phyloP scores from a whole-genome alignment of 2,329 filamentous ascomycete species.

The Mycosphaerella sp. region DNA sequence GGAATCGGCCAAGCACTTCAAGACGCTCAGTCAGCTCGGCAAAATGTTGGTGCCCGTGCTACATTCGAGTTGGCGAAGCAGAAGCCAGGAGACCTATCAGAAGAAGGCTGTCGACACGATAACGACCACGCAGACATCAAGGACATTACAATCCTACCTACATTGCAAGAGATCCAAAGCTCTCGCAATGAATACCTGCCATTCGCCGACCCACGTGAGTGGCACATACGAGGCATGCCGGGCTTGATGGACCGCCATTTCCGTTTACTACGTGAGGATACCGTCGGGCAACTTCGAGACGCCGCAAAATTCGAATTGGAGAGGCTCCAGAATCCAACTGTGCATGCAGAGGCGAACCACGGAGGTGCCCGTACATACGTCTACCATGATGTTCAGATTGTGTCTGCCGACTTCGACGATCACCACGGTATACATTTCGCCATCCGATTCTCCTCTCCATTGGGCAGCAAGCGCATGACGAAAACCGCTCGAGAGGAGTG shows the following conservation, averaged over 20 bases:
- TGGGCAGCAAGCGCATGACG: constrained; percentile 42
- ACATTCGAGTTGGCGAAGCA: constrained; percentile 8
- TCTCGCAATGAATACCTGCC: constrained; percentile 10
- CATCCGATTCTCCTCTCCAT: too few relatives aligned
- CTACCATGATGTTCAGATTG: constrained; percentile 36
- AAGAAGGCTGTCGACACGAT: constrained; percentile 60
- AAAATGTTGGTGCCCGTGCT: too few relatives aligned
- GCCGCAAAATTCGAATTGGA: constrained; percentile 46
- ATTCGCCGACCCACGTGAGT: constrained; percentile 34
- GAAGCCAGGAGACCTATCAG: constrained; percentile 31
- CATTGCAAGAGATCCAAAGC: constrained; percentile 49
- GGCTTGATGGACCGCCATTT: constrained; percentile 64
- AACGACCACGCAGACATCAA: constrained; percentile 62
- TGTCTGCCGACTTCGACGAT: constrained; percentile 35
- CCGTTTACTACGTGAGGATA: constrained; percentile 64
- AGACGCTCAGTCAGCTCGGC: too few relatives aligned
- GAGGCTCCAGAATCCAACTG: constrained; percentile 24
- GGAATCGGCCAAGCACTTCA: too few relatives aligned
- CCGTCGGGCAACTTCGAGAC: constrained; percentile 59
- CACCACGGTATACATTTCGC: constrained; percentile 34
- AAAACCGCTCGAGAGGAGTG: constrained; percentile 31
- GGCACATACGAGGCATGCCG: constrained; percentile 40
- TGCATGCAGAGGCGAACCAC: too few relatives aligned
- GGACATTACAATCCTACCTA: constrained; percentile 59
- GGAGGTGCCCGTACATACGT: constrained; percentile 32